A percentile compares a stretch with the other conserved stretches of the same genome.
These are phyloP conservation scores for Debaryomycetaceae sp. DNA, from an alignment of 1,139 yeast genomes.

Conservation along the genomic window DNA sequence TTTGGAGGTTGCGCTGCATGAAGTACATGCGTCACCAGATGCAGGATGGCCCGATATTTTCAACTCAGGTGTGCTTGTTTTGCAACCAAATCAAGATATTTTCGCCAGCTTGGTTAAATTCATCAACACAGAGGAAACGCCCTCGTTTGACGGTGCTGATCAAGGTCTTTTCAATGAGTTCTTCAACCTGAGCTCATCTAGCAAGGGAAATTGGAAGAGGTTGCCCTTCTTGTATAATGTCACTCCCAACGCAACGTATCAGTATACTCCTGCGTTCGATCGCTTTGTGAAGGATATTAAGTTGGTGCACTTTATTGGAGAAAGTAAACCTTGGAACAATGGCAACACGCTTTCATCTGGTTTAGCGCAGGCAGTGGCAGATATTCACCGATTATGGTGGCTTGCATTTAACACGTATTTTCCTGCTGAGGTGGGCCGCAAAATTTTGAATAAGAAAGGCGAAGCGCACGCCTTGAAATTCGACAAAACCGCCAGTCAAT, in stretches of 20 bases:
- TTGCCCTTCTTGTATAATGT: constrained; percentile 30
- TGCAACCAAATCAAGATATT: constrained; percentile 19
- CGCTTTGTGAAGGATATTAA: constrained; percentile 25
- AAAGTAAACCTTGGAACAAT: constrained; percentile 26
- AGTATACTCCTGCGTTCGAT: constrained; percentile 27
- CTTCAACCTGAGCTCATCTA: constrained; percentile 16
- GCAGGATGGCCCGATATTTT: constrained; percentile 38
- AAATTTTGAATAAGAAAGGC: constrained; percentile 21
- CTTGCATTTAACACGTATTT: constrained; percentile 23
- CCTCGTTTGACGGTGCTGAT: constrained; percentile 32
- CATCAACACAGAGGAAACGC: constrained; percentile 9
- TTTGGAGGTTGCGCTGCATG: constrained; percentile 9
- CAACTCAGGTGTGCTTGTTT: constrained; percentile 29
- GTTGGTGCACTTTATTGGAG: constrained; percentile 27
- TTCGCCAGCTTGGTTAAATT: constrained; percentile 17
- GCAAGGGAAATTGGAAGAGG: constrained; percentile 21
- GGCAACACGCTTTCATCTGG: constrained; percentile 1
- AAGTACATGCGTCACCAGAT: constrained; percentile 28
- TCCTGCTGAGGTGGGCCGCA: constrained; percentile 14
- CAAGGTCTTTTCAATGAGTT: constrained; percentile 30
- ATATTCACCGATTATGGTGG: constrained; percentile 37
- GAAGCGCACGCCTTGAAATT: constrained; percentile 35
- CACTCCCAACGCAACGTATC: constrained; percentile 28
- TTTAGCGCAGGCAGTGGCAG: constrained; percentile 7
- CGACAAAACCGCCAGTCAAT: constrained; percentile 21